Conservation (phyloP, 129 eudicot species). For the Helichrysum umbraculigerum region DNA sequence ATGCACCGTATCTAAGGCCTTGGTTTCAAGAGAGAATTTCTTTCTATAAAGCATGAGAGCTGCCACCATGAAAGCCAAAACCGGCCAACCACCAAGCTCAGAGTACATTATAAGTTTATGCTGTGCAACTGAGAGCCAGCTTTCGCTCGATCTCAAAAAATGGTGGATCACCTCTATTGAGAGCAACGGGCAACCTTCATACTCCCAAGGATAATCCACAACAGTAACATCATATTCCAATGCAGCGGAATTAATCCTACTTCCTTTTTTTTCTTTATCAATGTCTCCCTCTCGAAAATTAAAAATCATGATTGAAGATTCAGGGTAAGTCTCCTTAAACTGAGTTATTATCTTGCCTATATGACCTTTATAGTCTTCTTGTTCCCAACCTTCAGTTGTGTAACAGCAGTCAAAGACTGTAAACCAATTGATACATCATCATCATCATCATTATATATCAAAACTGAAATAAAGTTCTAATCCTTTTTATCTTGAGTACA, state of each 20-base stretch:
- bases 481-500: no score
- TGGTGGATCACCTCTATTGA: constrained; percentile 79
- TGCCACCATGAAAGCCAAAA: constrained; percentile 87
- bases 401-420: background rate
- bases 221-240: background rate
- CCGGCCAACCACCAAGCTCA: constrained; percentile 88
- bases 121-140: constrained; percentile 72
- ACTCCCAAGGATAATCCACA: constrained; percentile 72
- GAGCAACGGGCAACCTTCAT: constrained; percentile 79
- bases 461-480: background rate
- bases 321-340: background rate
- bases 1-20: constrained; percentile 71
- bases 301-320: constrained; percentile 6
- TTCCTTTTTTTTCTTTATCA: background rate
- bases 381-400: background rate
- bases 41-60: constrained; percentile 68
- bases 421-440: background rate
- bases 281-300: background rate
- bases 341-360: background rate
- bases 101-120: constrained; percentile 80
- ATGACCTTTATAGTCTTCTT: background rate
- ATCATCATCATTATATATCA: background rate
- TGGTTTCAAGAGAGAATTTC: constrained; percentile 56
- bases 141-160: constrained; percentile 72
- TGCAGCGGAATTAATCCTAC: background rate